Base-by-base conservation (phyloP, 2,329 filamentous ascomycete species). In the Simplicillium sp. region DNA sequence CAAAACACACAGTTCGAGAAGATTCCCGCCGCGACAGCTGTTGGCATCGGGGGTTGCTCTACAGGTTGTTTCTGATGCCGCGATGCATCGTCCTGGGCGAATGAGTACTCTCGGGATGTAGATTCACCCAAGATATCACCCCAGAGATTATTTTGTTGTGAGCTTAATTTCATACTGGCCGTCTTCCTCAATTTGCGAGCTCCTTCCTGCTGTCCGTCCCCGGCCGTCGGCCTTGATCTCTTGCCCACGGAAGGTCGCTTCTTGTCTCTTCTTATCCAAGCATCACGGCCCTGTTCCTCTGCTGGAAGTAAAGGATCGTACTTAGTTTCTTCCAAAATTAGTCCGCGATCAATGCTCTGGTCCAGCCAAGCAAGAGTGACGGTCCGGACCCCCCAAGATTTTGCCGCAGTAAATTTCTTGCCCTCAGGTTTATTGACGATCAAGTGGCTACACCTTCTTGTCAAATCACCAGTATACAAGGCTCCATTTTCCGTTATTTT, bases 391-490 rank as follows among this genome's bases (percentile, higher is more conserved):
- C 74, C 72, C 89, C 92, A 98, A 50, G 73, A 73, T 49, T 77
- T 80, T n/a, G 90, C 92, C 42, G 87, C 87, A 41, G 78, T 77
- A 58, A 94, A 98, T 60, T 98, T 98, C 45, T 87, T 85, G 16
- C 92, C 90, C 48, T 85, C 77, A 8, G 90, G 80, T 38, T 75
- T 76, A 46, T 76, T 75, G 28, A 87, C 87, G 48, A 98, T 83
- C 13, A 98, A 73, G 60, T 98, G 92, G 2, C 88, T 94, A 48
- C 94, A 86, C 40, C 70, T 72, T 54, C 82, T 87, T 9, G 88
- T 94, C 40, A 98, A 71, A 57, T 98, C 90, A 41, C 85, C 87
- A 20, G 84, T 82, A 58, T 96, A 96, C 40, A 75, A 68, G n/a
- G 82, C 92, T 28, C 90, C 90, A 54, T 94, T 79, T 13, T 70